phyloP scores from a whole-genome alignment of 495 filamentous ascomycete genomes.

The Daldinia caldariorum region DNA sequence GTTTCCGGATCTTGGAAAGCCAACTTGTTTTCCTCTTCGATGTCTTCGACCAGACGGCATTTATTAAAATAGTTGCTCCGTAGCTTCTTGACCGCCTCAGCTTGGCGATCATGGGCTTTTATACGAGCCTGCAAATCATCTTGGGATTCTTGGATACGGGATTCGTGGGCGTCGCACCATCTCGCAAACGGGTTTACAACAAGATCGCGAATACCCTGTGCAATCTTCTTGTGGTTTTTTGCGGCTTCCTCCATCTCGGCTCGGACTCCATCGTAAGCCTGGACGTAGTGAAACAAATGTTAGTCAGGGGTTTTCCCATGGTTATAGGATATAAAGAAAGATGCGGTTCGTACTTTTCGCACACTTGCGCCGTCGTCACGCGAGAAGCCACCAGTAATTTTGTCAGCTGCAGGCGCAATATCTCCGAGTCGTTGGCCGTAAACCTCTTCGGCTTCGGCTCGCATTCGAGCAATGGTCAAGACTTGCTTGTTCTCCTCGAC shows the following conservation, averaged over 20 bases:
- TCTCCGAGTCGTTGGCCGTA: conserved; percentile 85
- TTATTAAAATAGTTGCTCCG: conserved; percentile 98
- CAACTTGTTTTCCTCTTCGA: conserved; percentile 98
- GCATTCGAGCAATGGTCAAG: conserved; percentile 87
- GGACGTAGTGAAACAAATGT: conserved; percentile 23
- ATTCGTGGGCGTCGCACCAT: conserved; percentile 95
- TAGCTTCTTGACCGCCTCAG: conserved; percentile 87
- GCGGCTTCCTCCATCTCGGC: conserved; percentile 93
- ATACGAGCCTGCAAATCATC: conserved; percentile 90
- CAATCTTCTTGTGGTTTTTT: conserved; percentile 92
- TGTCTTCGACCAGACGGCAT: conserved; percentile 92
- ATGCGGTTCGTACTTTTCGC: conserved; percentile 73
- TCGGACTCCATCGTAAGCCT: conserved; percentile 96
- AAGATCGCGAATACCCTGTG: conserved; percentile 92
- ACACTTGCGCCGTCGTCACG: conserved; percentile 97
- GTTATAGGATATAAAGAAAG: conserved; percentile 5
- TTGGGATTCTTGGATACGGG: conserved; percentile 89
- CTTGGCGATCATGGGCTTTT: conserved; percentile 91
- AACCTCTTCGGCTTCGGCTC: conserved; percentile 92
- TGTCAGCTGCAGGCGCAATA: conserved; percentile 84
- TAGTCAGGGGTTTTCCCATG: conserved; percentile 14
- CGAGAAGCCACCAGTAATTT: conserved; percentile 82
- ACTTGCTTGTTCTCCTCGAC: conserved; percentile 95
- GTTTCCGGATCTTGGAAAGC: conserved; percentile 85
- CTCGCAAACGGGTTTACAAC: conserved; percentile 92